Conservation (phyloP, 2,329 filamentous ascomycete genomes). For the Colletotrichum australisinense region DNA sequence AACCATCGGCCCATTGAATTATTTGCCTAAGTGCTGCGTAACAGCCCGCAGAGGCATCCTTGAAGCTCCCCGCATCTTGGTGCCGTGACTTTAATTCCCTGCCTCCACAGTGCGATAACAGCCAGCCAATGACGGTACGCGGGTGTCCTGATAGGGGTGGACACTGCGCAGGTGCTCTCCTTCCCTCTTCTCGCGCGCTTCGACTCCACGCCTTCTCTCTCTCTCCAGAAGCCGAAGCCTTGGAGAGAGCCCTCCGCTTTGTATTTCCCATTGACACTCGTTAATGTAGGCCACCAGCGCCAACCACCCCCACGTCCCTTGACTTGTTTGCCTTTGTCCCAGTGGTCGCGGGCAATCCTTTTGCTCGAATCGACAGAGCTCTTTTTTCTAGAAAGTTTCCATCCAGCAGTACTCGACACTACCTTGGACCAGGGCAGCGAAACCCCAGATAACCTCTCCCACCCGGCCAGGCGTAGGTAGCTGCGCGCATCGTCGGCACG, state of each 20-base stretch:
- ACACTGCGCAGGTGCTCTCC: background rate
- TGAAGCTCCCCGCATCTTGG: slow-evolving; percentile 11
- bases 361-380: background rate
- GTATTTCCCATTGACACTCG: slow-evolving; percentile 30
- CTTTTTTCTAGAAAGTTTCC: background rate
- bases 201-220: slow-evolving; percentile 8
- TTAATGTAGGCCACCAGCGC: background rate
- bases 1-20: background rate
- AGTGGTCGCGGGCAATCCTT: background rate
- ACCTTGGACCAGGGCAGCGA: background rate
- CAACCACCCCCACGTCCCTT: background rate
- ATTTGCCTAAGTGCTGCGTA: too few relatives aligned
- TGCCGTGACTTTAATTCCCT: background rate
- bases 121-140: slow-evolving; percentile 21
- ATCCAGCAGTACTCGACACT: background rate
- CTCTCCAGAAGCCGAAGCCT: background rate
- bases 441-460: background rate
- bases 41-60: background rate
- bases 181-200: background rate
- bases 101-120: slow-evolving; percentile 31
- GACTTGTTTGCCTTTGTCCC: slow-evolving; percentile 2
- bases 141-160: slow-evolving; percentile 31
- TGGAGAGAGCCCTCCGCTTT: slow-evolving; percentile 24
- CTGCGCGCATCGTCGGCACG: slow-evolving; percentile 35
- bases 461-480: background rate